A percentile compares a stretch with the other conserved stretches of the same genome.
Conservation (phyloP, 2,329 filamentous ascomycete species). For the Trichoderma lentiforme region DNA sequence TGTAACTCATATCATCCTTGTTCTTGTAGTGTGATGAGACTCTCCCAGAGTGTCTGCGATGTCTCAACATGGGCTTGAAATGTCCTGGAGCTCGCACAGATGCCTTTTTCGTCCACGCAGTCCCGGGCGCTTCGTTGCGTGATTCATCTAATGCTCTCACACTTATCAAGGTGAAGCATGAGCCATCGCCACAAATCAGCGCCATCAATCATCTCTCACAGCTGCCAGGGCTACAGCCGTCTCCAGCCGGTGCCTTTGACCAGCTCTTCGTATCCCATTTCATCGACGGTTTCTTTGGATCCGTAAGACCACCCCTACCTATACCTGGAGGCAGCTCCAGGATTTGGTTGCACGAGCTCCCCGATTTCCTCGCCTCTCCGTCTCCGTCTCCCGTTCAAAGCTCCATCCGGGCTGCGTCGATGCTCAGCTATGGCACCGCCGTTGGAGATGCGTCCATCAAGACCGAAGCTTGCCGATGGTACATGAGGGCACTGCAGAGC, state of each 20-base stretch:
- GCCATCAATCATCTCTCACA: background rate
- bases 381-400: background rate
- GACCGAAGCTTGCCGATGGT: slow-evolving; percentile 19
- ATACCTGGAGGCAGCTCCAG: background rate
- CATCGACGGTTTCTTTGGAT: slow-evolving; percentile 20
- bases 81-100: slow-evolving; percentile 21
- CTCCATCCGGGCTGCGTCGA: slow-evolving; percentile 17
- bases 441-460: slow-evolving; percentile 6
- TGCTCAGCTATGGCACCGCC: slow-evolving; percentile 18
- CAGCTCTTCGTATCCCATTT: slow-evolving; percentile 20
- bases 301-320: background rate
- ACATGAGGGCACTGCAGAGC: slow-evolving; percentile 14
- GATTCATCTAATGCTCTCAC: background rate
- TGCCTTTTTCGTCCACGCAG: slow-evolving; percentile 18
- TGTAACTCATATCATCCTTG: background rate
- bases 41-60: slow-evolving; percentile 18
- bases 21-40: slow-evolving; percentile 17
- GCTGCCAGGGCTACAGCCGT: slow-evolving; percentile 1
- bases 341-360: slow-evolving; percentile 19
- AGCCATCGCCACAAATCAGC: background rate
- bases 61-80: background rate
- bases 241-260: slow-evolving; percentile 17
- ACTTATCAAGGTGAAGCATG: background rate
- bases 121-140: background rate
- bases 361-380: background rate